These are phyloP conservation scores for Cryphonectria carpinicola DNA, from an alignment of 2,329 filamentous ascomycete genomes.

Conservation along the genomic window DNA sequence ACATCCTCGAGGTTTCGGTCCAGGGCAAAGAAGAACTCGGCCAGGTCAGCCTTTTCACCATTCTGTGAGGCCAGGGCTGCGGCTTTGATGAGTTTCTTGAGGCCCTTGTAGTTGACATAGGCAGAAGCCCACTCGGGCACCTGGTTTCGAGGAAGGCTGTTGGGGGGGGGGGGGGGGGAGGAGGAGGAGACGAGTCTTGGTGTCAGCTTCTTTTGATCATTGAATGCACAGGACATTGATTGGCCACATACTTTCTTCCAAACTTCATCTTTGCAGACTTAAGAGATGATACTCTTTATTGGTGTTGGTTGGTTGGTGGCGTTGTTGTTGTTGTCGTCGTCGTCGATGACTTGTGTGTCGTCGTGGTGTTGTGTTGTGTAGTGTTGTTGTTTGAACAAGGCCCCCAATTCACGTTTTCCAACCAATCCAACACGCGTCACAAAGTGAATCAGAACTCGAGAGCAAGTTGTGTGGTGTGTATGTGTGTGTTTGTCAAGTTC, in stretches of 20 bases:
- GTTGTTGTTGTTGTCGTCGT: no score
- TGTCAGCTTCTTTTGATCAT: not conserved
- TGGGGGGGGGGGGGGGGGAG: not conserved
- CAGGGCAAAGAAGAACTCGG: constrained; percentile 96
- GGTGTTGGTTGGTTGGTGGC: not conserved
- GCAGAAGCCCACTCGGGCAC: constrained; percentile 84
- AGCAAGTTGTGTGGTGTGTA: no score
- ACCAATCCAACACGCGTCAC: not conserved
- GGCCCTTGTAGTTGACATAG: constrained; percentile 87
- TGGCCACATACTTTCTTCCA: constrained; percentile 39
- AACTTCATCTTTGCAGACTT: constrained; percentile 40
- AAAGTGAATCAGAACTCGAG: not conserved
- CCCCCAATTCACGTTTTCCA: not conserved
- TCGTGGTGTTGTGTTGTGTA: not conserved
- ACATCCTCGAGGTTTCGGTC: constrained; percentile 98
- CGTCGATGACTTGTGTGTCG: not conserved
- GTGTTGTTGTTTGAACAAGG: not conserved
- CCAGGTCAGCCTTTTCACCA: constrained; percentile 81
- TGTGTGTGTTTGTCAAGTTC: no score
- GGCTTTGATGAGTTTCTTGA: constrained; percentile 95
- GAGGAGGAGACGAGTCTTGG: not conserved
- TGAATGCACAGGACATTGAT: not conserved
- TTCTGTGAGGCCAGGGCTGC: constrained; percentile 67
- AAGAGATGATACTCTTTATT: not conserved
- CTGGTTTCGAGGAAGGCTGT: constrained; percentile 72